Conservation (phyloP, 495 filamentous ascomycete genomes). For the Lophiotrema nucula region DNA sequence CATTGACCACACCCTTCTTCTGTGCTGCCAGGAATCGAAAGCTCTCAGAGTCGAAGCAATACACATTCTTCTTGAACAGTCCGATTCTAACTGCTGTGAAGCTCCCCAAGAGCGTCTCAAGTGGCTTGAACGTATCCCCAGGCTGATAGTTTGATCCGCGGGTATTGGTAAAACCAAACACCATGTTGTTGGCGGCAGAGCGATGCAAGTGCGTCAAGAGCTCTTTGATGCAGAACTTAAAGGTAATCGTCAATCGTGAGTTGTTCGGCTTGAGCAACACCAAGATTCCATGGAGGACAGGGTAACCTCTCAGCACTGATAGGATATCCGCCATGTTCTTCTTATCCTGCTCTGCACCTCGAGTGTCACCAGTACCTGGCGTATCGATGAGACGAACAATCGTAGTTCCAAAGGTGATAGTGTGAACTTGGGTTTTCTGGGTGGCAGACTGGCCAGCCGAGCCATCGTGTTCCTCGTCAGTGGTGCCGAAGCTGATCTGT, state of each 20-base stretch:
- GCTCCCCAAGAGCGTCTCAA: conserved; percentile 36
- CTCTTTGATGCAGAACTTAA: conserved; percentile 46
- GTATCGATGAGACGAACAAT: conserved; percentile 48
- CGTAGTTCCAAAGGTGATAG: conserved; percentile 31
- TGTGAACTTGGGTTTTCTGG: conserved; percentile 42
- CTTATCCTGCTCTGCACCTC: conserved; percentile 41
- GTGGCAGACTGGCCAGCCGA: conserved; percentile 44
- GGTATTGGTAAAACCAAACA: conserved; percentile 50
- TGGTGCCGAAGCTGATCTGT: conserved; percentile 34
- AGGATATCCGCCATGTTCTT: conserved; percentile 50
- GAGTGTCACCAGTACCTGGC: conserved; percentile 48
- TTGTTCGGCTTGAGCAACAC: conserved; percentile 46
- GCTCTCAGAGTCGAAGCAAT: conserved; percentile 50
- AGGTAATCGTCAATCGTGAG: conserved; percentile 42
- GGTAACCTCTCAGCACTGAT: conserved; percentile 34
- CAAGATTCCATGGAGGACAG: conserved; percentile 42
- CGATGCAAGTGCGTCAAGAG: conserved; percentile 46
- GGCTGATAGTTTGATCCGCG: conserved; percentile 45
- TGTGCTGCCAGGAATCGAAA: conserved; percentile 48
- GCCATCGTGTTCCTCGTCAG: conserved; percentile 41
- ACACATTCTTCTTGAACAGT: conserved; percentile 34
- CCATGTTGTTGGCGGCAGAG: conserved; percentile 40
- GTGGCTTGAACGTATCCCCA: conserved; percentile 44
- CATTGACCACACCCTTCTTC: conserved; percentile 39
- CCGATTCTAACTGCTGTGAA: conserved; percentile 33